These are phyloP conservation scores for Austropuccinia psidii DNA, from an alignment of 1,284 basidiomycete species.

Conservation along the genomic window DNA sequence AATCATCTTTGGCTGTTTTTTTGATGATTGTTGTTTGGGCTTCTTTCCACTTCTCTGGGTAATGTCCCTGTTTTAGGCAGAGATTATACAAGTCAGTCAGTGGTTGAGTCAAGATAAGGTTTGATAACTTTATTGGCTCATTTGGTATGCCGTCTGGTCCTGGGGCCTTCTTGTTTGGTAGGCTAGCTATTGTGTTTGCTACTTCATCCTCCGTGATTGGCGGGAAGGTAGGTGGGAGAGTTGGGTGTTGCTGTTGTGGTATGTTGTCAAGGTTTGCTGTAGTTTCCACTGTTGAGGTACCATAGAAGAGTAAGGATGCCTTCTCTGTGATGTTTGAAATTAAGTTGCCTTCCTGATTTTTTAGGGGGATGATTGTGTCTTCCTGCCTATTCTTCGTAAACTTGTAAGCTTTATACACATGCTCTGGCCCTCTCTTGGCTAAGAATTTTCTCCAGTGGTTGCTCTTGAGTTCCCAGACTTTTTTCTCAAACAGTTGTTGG, in stretches of 20 bases:
- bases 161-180: neutral
- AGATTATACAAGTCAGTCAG: neutral
- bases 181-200: neutral
- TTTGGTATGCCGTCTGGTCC: neutral
- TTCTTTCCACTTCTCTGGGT: neutral
- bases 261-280: neutral
- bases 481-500: neutral
- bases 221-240: neutral
- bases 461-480: neutral
- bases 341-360: neutral
- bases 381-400: neutral
- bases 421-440: neutral
- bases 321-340: neutral
- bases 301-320: neutral
- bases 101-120: too few species aligned
- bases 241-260: neutral
- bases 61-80: neutral
- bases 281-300: neutral
- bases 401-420: neutral
- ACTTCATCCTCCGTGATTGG: neutral
- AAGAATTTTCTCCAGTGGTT: constrained; percentile 7
- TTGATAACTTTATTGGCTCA: neutral
- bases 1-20: neutral
- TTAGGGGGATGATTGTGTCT: neutral
- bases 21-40: neutral